Percentiles rank a stretch among this genome's conserved stretches.
Conservation (phyloP, 1,284 basidiomycete genomes). For the Boletus sp. region DNA sequence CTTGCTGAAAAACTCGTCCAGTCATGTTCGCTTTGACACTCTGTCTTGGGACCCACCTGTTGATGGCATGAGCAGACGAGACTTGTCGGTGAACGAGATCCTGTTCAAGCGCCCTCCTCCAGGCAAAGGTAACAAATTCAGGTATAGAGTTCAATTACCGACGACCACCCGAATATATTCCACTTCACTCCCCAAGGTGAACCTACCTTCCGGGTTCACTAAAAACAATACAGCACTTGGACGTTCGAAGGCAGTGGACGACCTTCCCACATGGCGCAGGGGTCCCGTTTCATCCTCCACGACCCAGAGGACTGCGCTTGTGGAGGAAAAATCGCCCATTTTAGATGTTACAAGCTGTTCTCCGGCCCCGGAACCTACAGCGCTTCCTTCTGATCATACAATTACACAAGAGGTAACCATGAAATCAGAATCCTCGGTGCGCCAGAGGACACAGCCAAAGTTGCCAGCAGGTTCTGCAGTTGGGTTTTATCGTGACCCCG, state of each 20-base stretch:
- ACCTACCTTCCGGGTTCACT: slow-evolving; percentile 38
- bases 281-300: slow-evolving; percentile 19
- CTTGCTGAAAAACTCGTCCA: slow-evolving; percentile 37
- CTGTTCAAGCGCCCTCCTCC: slow-evolving; percentile 53
- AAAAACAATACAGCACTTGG: slow-evolving; percentile 38
- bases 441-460: slow-evolving; percentile 31
- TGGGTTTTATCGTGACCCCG: slow-evolving; percentile 64
- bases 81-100: slow-evolving; percentile 67
- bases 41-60: slow-evolving; percentile 76
- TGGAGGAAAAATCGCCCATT: slow-evolving; percentile 17
- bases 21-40: slow-evolving; percentile 57
- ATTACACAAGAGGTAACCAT: slow-evolving; percentile 10
- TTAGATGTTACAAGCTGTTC: slow-evolving; percentile 31
- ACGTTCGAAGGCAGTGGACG: slow-evolving; percentile 46
- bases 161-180: slow-evolving; percentile 22
- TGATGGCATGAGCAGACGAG: slow-evolving; percentile 56
- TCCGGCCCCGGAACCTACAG: slow-evolving; percentile 21
- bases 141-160: slow-evolving; percentile 56
- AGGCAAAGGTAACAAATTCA: slow-evolving; percentile 42
- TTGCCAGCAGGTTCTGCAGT: slow-evolving; percentile 62
- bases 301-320: slow-evolving; percentile 3
- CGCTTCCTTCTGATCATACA: slow-evolving; percentile 6
- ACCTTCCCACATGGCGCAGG: slow-evolving; percentile 58
- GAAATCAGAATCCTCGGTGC: slow-evolving; percentile 24
- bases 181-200: slow-evolving; percentile 38